A percentile compares a stretch with the other conserved stretches of the same genome.
Conservation (phyloP, 208 protist genomes). For the Trypanosoma boissoni region DNA sequence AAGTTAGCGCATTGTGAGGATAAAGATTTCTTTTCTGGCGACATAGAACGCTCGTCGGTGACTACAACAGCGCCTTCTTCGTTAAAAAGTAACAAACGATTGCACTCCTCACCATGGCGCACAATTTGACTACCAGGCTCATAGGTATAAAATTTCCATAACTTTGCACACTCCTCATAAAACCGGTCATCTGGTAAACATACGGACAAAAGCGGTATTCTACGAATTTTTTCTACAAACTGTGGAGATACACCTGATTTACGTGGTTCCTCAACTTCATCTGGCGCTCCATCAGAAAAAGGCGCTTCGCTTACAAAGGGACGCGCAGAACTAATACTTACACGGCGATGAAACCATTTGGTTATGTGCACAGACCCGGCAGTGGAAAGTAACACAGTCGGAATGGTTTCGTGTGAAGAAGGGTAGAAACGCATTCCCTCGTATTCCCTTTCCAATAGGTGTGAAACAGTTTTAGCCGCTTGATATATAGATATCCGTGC, state of each 20-base stretch:
- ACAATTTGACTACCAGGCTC: conserved; percentile 52
- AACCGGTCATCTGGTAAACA: conserved; percentile 32
- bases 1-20: background rate
- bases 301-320: background rate
- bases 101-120: conserved; percentile 68
- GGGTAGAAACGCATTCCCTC: conserved; percentile 47
- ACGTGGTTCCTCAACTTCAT: background rate
- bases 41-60: conserved; percentile 29
- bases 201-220: conserved; percentile 46
- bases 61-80: conserved; percentile 57
- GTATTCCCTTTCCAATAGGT: conserved; percentile 44
- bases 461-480: conserved; percentile 40
- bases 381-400: conserved; percentile 5
- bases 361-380: background rate
- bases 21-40: background rate
- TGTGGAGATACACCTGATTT: conserved; percentile 30
- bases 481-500: conserved; percentile 50
- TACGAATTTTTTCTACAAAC: conserved; percentile 40
- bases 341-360: conserved; percentile 20
- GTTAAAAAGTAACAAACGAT: conserved; percentile 60
- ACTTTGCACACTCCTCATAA: conserved; percentile 19
- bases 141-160: conserved; percentile 46
- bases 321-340: conserved; percentile 10
- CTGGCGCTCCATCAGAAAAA: background rate
- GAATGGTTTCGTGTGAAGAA: conserved; percentile 11